Evolutionary conservation across 352 stramenopile species (phyloP).

Genomic region (Phytophthora sp.): DNA sequence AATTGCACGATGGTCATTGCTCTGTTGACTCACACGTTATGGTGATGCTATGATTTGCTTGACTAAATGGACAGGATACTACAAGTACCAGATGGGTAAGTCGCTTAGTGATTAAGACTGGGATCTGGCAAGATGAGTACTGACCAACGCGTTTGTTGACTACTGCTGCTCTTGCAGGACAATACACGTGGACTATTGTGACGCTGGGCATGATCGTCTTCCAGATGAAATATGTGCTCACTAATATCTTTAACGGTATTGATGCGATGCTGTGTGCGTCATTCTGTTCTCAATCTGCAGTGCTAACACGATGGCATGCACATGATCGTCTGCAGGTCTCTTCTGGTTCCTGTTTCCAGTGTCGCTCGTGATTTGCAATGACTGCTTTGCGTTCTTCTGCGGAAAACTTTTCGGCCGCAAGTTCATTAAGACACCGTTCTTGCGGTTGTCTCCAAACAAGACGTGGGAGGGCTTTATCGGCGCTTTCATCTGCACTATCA

Average conservation of each 20-base stretch:
- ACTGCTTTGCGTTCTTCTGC: constrained; percentile 96
- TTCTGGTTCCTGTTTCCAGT: constrained; percentile 96
- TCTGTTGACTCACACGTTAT: constrained; percentile 7
- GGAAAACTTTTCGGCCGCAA: constrained; percentile 86
- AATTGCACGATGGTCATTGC: constrained; percentile 5
- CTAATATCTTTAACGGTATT: constrained; percentile 95
- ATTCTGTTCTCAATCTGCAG: not conserved
- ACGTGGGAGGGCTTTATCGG: constrained; percentile 99
- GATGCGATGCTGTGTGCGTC: not conserved
- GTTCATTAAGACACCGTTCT: constrained; percentile 93
- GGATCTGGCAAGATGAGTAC: too few species aligned
- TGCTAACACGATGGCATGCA: constrained; percentile 6
- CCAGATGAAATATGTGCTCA: constrained; percentile 97
- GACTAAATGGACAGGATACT: constrained; percentile 66
- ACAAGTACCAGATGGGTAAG: constrained; percentile 95
- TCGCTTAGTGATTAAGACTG: too few species aligned
- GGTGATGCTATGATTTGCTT: constrained; percentile 7
- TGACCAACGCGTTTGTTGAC: too few species aligned
- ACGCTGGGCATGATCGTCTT: constrained; percentile 96
- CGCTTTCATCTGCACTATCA: constrained; percentile 95
- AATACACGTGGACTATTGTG: constrained; percentile 97
- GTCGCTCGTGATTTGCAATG: constrained; percentile 95
- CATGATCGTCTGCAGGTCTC: constrained; percentile 57
- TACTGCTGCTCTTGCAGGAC: too few species aligned
- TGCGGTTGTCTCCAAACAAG: constrained; percentile 98